Conservation (phyloP, 2,329 filamentous ascomycete species). For the Ophiostoma himal-ulmi region DNA sequence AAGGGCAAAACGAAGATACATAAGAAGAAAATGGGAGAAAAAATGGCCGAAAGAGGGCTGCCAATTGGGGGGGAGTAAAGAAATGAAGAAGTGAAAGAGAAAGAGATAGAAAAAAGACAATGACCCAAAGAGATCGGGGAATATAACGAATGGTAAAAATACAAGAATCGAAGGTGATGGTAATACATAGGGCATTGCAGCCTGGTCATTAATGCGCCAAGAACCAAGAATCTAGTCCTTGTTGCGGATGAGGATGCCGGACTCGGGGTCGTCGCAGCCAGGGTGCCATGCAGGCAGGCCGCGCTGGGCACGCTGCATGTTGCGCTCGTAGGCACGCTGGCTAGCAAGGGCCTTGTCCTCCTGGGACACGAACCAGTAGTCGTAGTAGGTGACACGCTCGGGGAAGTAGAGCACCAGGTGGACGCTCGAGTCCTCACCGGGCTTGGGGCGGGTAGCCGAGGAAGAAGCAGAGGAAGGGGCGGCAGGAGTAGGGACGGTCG, state of each 20-base stretch:
- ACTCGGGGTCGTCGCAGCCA: slow-evolving; percentile 27
- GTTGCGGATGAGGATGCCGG: slow-evolving; percentile 26
- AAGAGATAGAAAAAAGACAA: background rate
- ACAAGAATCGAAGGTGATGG: slow-evolving; percentile 8
- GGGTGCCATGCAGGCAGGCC: slow-evolving; percentile 27
- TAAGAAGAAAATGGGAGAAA: background rate
- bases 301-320: slow-evolving; percentile 25
- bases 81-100: background rate
- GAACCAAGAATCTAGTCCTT: slow-evolving; percentile 21
- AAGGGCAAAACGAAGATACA: background rate
- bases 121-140: slow-evolving; percentile 14
- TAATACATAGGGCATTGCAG: background rate
- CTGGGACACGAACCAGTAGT: slow-evolving; percentile 29
- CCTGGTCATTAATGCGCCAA: background rate
- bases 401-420: slow-evolving; percentile 28
- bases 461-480: background rate
- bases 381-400: slow-evolving; percentile 27
- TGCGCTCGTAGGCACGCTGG: slow-evolving; percentile 26
- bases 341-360: slow-evolving; percentile 28
- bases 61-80: background rate
- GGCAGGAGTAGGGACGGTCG: slow-evolving; percentile 2
- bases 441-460: background rate
- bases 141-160: slow-evolving; percentile 14
- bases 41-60: background rate
- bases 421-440: slow-evolving; percentile 25